Evolutionary conservation across 2,329 filamentous ascomycete genomes (phyloP), one percentile per base, ranked within the genome.

Genomic region (Biscogniauxia marginata): DNA sequence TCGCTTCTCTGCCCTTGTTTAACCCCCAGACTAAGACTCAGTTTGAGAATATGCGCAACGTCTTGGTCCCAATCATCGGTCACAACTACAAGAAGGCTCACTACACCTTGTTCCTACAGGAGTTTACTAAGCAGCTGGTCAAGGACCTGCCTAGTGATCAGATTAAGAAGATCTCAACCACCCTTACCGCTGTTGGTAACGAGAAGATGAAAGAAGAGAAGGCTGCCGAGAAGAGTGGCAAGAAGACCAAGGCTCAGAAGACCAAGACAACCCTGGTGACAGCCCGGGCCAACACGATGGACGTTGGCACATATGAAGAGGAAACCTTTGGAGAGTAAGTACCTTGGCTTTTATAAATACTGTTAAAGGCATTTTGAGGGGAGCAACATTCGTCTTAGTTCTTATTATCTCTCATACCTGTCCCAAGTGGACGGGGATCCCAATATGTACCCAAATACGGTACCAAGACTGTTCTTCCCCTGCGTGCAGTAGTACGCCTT

Each of bases 121-220:
- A 98, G 69, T 95, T 99, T 70, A 77, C 84, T 62, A 96, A 96
- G 80, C 86, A 91, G 70, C 83, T 98, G 46, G 85, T 87, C 67
- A 93, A 92, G 76, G 93, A 96, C 23, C 76, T 99, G 64, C 87
- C 89, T 13, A 96, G 91, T 71, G 88, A 95, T 55, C 92, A 98
- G 78, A 93, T 98, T 77, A 97, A 98, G 84, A 98, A 98, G 82
- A 85, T 96, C 63, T 85, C 91, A 11, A 96, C 90, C 74, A 83
- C 84, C 4, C 77, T 99, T 69, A 96, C 93, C n/a, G 88, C 92
- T 4, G 82, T 96, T 55, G 84, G 91, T 72, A 99, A 99, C 73
- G 95, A 98, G 84, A 97, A 96, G 83, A 88, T 98, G 88, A 96
- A 92, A 80, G 93, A 97, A 75, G 95, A 99, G 83, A 97, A 98